These are phyloP conservation scores for Strobilomyces echinocephalus DNA, from an alignment of 768 basidiomycete species.

Conservation along the genomic window DNA sequence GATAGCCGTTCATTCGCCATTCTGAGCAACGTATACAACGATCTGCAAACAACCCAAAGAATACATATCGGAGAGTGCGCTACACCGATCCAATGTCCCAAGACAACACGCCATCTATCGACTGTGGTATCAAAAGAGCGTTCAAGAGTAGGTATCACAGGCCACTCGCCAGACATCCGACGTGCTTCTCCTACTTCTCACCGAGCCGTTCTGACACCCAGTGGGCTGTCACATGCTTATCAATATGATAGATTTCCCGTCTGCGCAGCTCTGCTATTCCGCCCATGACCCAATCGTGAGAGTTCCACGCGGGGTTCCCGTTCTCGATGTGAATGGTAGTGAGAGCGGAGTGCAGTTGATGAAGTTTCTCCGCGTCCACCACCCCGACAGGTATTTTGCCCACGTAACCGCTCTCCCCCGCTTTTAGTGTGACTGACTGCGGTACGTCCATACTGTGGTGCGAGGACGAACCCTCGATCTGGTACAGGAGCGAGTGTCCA, in stretches of 20 bases:
- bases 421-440: conserved; percentile 30
- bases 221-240: conserved; percentile 27
- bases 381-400: conserved; percentile 21
- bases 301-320: conserved; percentile 27
- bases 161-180: conserved; percentile 1
- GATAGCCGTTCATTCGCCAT: conserved; percentile 5
- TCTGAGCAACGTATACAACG: conserved; percentile 9
- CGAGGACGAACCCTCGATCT: conserved; percentile 24
- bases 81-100: conserved; percentile 20
- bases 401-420: conserved; percentile 26
- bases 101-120: conserved; percentile 14
- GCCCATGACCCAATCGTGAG: conserved; percentile 31
- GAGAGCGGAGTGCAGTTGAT: conserved; percentile 26
- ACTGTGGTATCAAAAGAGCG: conserved; percentile 20
- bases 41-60: conserved; percentile 16
- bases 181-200: conserved; percentile 18
- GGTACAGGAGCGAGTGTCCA: conserved; percentile 29
- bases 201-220: conserved; percentile 28
- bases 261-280: conserved; percentile 26
- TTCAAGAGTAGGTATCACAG: conserved; percentile 8
- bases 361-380: conserved; percentile 28
- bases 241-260: conserved; percentile 26
- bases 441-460: conserved; percentile 31
- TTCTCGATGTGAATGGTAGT: conserved; percentile 22
- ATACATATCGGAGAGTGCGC: conserved; percentile 22